Evolutionary conservation across 768 basidiomycete species (phyloP), one percentile per base, ranked within the genome.

Genomic region (Termitomyces sp.): DNA sequence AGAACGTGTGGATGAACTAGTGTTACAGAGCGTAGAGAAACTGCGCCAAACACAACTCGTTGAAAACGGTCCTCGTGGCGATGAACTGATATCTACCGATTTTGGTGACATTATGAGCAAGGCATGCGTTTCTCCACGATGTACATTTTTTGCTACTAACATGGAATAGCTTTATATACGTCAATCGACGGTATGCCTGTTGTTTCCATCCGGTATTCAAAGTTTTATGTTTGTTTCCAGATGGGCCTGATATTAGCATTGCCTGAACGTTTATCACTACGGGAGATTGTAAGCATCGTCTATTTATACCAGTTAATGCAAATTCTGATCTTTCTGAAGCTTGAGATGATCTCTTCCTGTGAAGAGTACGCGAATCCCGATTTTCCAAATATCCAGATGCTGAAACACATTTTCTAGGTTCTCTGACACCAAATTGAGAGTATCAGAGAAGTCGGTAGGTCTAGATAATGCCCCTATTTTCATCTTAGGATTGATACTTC

Each of bases 21-120:
- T 94, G n/a, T 76, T 79, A 67, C 77, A 87, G 53, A 87, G 85
- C 57, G 75, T 93, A 26, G 63, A 70, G 43, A 78, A 75, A 54
- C 70, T 99, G 44, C 81, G 83, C 51, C 70, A 84, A 53, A 81
- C 83, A 1, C 73, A 86, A 52, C 70, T 92, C 46, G 76, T 93
- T 8, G 72, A 77, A n/a, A 74, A 79, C 3, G 74, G 72, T 2
- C 64, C 67, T 40, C 69, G 67, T 4, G 58, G 53, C 42, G 77
- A 74, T 13, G 65, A 73, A 47, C 71, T 92, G 22, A 67, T 66
- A 20, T 83, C 84, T 6, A 92, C 91, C 1, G 85, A 90, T 55
- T 90, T 81, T 61, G 91, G 92, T 0, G 88, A 94, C 58, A 85
- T 91, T 54, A 93, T 92, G 90, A 90, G 86, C 81, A 92, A 87